Base-by-base conservation (phyloP, 495 filamentous ascomycete genomes). In the Pyronema omphalodes region DNA sequence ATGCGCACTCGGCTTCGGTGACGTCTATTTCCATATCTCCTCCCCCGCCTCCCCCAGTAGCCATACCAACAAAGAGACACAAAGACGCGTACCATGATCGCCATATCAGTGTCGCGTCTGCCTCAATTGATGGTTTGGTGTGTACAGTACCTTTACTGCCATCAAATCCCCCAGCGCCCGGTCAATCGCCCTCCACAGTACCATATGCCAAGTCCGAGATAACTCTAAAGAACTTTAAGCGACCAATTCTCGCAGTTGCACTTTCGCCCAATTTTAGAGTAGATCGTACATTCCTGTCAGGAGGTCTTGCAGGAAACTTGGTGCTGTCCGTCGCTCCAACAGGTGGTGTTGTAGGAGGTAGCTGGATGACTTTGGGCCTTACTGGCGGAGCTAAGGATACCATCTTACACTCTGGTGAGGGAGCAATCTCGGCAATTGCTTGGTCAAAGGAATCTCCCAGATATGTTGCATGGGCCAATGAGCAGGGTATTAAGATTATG, bases 401-500 rank as follows among this genome's bases (percentile, higher is more conserved):
- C 0, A 70, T 96, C 2, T 66, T 96, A 43, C 93, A 96, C 67
- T 87, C 83, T 33, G 91, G 91, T 3, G 93, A 98, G 68, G 91
- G 91, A 6, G 76, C 78, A 7, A 93, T 98, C 55, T 84, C 78
- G 58, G 83, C 83, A 6, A 87, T 98, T 55, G 84, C 88, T 65
- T 98, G 88, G 86, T 94, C 87, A 0, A 63, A 86, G 52, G 63
- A 66, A 47, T 86, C 87, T 0, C 89, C 91, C 0, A 84, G 82
- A 70, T 95, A 84, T 65, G 83, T 96, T 2, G 83, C 77, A 0
- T 98, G 91, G 91, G 73, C 91, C 18, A 96, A 94, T 60, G 91
- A 98, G 67, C 81, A 89, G 60, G 91, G 91, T 0, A 88, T 94
- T 62, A 94, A 94, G 66, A 87, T 98, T 47, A 96, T 98, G 91